Conservation (phyloP, 306 rosid species). For the Inga laurina region DNA sequence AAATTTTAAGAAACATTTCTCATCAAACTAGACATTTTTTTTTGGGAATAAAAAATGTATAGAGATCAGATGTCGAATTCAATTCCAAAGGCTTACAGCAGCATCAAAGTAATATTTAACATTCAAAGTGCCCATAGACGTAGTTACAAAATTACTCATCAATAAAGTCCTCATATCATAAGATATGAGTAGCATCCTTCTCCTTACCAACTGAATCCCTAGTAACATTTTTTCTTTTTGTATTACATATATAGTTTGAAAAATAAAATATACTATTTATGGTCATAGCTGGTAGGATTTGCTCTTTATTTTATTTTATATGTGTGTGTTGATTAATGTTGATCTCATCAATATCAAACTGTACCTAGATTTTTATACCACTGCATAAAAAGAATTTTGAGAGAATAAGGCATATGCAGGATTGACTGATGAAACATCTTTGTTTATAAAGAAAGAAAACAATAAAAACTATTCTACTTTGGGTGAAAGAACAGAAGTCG, state of each 20-base stretch:
- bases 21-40: too few relatives aligned
- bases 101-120: neutral
- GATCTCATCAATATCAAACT: neutral
- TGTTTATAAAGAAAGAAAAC: too few relatives aligned
- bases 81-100: neutral
- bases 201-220: too few relatives aligned
- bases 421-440: neutral
- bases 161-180: too few relatives aligned
- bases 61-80: neutral
- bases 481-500: too few relatives aligned
- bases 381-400: neutral
- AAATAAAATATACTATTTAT: neutral
- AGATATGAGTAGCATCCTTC: too few relatives aligned
- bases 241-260: neutral
- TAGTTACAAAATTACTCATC: too few relatives aligned
- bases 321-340: neutral
- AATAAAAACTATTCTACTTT: too few relatives aligned
- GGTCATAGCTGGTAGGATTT: neutral
- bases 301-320: too few relatives aligned
- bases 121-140: neutral
- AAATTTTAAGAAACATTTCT: neutral
- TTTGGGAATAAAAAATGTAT: neutral
- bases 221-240: neutral
- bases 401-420: neutral
- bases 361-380: neutral